Evolutionary conservation across 73 alveolate species (phyloP), one percentile per base, ranked within the genome.

Genomic region (Strombidium stylifer): DNA sequence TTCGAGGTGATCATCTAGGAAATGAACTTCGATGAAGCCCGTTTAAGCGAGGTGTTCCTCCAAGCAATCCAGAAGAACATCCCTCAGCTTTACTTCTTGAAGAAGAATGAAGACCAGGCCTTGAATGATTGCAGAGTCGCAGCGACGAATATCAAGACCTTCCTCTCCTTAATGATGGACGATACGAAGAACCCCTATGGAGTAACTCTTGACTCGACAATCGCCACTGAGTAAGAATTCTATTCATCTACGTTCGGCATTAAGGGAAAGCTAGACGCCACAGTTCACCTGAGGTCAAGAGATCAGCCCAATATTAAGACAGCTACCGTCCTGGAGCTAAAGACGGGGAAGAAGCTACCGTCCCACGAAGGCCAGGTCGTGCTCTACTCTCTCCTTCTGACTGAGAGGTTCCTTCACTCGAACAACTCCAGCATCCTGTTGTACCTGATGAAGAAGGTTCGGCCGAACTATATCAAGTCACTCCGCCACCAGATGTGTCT

Each of bases 181-280:
- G 61, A 58, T 39, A 47, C 2, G 5, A 41, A 23, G 60, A 60
- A 60, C 27, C 19, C 34, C n/a, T 60, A 7, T 20, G 60, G 74
- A 2, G 40, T 60, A 10, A 41, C 15, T 3, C 40, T 23, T 27
- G 52, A 20, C 11, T 23, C 21, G 27, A 27, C 74, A 6, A 42
- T 60, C 4, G 74, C 74, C 2, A 60, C 60, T 3, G 74, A 60
- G 21, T 60, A 69, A 32, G 83, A 69, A 36, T 69, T 52, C 52
- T 30, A 69, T 20, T 69, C 83, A 36, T 58, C 25, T 23, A 39
- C 34, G 0, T 69, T n/a, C 36, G 83, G 83, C 2, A 52, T 69
- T n/a, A 69, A 59, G 37, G 83, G 83, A n/a, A 69, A 69, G 31
- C 8, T 69, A 2, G 83, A 69, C 21, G 55, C 73, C 10, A 55